Conservation (phyloP, 2,329 filamentous ascomycete species). For the Gliomastix tumulicola region DNA sequence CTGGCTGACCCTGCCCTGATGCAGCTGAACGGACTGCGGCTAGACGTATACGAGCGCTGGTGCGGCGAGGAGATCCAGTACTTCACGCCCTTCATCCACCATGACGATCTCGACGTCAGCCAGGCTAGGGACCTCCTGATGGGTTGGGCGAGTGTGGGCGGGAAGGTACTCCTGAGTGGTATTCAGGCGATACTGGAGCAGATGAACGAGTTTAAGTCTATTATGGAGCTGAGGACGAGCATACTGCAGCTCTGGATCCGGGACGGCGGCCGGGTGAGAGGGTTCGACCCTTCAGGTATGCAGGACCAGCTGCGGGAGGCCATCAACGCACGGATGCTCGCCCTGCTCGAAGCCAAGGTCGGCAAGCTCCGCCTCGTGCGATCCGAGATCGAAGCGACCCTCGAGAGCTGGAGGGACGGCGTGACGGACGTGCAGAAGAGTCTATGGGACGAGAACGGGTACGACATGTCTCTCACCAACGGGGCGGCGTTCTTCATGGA, state of each 20-base stretch:
- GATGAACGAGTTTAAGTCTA: constrained; percentile 58
- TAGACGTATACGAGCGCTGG: constrained; percentile 75
- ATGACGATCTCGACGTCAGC: constrained; percentile 63
- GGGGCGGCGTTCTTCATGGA: constrained; percentile 64
- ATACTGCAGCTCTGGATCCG: constrained; percentile 71
- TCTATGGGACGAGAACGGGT: constrained; percentile 61
- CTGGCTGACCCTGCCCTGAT: constrained; percentile 64
- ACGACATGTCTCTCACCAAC: constrained; percentile 57
- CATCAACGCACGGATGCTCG: constrained; percentile 61
- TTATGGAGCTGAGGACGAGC: constrained; percentile 63
- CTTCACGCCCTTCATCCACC: constrained; percentile 81
- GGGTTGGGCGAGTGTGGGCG: constrained; percentile 56
- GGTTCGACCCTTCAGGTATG: constrained; percentile 61
- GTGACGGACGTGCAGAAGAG: constrained; percentile 41
- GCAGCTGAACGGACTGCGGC: constrained; percentile 59
- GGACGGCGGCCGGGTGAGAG: constrained; percentile 55
- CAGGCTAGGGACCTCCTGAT: constrained; percentile 55
- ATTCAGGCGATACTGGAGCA: constrained; percentile 51
- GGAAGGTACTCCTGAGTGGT: constrained; percentile 53
- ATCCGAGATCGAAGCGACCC: constrained; percentile 52
- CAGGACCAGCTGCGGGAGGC: constrained; percentile 60
- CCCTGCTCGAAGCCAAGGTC: constrained; percentile 57
- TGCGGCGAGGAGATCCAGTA: constrained; percentile 75
- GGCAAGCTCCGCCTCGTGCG: constrained; percentile 59
- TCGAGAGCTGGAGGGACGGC: constrained; percentile 53